A percentile compares a stretch with the other conserved stretches of the same genome.
These are phyloP conservation scores for Halophytophthora polymorphica DNA, from an alignment of 352 stramenopile species.

Conservation along the genomic window DNA sequence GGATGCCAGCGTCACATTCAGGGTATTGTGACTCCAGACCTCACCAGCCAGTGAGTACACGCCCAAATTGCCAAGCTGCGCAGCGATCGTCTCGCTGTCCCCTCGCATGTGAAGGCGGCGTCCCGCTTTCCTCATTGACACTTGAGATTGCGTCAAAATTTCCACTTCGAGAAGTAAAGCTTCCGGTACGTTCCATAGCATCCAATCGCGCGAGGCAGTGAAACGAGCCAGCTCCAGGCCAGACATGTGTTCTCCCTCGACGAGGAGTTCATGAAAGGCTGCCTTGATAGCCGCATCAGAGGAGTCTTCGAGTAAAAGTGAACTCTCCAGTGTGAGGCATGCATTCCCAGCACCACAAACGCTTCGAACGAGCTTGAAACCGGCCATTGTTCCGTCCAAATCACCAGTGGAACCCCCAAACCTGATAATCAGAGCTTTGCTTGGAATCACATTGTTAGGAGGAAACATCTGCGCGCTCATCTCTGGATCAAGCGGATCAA, in stretches of 20 bases:
- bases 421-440: conserved; percentile 7
- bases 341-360: conserved; percentile 1
- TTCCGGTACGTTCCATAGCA: conserved; percentile 19
- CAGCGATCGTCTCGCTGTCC: conserved; percentile 1
- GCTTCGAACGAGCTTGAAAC: conserved; percentile 12
- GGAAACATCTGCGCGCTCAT: background rate
- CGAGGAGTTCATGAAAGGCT: conserved; percentile 7
- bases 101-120: conserved; percentile 12
- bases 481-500: background rate
- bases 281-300: conserved; percentile 10
- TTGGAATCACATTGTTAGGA: conserved; percentile 2
- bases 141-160: background rate
- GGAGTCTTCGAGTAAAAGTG: conserved; percentile 7
- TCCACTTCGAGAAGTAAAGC: conserved; percentile 6
- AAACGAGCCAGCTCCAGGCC: conserved; percentile 13
- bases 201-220: conserved; percentile 12
- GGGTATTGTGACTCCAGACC: conserved; percentile 8
- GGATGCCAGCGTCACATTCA: conserved; percentile 7
- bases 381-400: background rate
- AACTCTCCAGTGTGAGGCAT: conserved; percentile 9
- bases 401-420: conserved; percentile 6
- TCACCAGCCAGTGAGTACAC: conserved; percentile 14
- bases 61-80: conserved; percentile 9
- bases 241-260: conserved; percentile 9
- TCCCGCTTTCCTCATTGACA: conserved; percentile 7